Conservation (phyloP, 1,284 basidiomycete species). For the Abortiporus biennis region DNA sequence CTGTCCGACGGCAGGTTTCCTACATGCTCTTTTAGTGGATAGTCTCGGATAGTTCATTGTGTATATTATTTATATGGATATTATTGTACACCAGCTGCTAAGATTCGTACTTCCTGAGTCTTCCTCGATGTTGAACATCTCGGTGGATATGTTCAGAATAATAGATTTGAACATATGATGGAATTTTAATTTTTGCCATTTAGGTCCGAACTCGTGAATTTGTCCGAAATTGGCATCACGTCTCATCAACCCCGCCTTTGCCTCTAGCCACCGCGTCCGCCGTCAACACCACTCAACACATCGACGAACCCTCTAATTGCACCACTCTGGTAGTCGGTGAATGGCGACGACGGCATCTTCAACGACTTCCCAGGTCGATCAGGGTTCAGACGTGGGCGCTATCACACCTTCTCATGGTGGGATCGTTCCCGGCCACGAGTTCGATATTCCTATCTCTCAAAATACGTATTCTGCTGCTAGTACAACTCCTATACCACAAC, state of each 20-base stretch:
- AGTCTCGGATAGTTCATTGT: too few relatives aligned
- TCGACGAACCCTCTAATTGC: conserved; percentile 1
- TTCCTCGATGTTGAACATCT: too few relatives aligned
- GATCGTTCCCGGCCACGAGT: conserved; percentile 52
- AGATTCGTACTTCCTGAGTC: too few relatives aligned
- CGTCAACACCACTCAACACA: not conserved
- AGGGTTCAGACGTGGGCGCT: conserved; percentile 29
- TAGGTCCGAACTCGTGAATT: too few relatives aligned
- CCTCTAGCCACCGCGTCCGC: not conserved
- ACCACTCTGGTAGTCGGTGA: conserved; percentile 8
- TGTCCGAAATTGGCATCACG: too few relatives aligned
- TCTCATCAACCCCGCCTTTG: too few relatives aligned
- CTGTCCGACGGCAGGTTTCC: too few relatives aligned
- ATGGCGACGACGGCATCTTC: conserved; percentile 29
- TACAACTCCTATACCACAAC: conserved; percentile 16
- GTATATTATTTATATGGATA: too few relatives aligned
- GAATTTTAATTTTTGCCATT: too few relatives aligned
- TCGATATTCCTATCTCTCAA: conserved; percentile 38
- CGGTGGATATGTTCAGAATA: too few relatives aligned
- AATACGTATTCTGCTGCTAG: conserved; percentile 12
- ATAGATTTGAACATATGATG: too few relatives aligned
- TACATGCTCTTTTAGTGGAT: conserved; percentile 7
- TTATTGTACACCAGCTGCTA: too few relatives aligned
- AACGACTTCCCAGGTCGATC: conserved; percentile 27
- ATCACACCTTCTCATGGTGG: conserved; percentile 53